A percentile compares a stretch with the other conserved stretches of the same genome.
phyloP scores from a whole-genome alignment of 495 filamentous ascomycete genomes.

The Choiromyces venosus region DNA sequence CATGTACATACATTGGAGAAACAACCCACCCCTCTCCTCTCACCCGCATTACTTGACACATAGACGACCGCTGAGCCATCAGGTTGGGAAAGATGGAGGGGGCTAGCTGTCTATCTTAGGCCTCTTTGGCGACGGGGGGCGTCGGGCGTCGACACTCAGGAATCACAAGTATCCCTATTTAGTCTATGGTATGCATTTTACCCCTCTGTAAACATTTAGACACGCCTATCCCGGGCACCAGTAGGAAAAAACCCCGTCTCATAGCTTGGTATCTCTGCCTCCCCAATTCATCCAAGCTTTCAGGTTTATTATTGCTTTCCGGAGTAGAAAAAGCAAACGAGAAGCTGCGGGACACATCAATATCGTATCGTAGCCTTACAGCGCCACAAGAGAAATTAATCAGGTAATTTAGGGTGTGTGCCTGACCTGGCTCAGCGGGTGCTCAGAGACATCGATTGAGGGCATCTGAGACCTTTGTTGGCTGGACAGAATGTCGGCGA shows the following conservation, averaged over 20 bases:
- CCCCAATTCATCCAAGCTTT: background rate
- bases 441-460: conserved; percentile 3
- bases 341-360: background rate
- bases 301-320: background rate
- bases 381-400: background rate
- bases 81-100: background rate
- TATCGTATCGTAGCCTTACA: conserved; percentile 1
- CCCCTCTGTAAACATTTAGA: background rate
- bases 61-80: background rate
- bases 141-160: background rate
- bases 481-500: conserved; percentile 34
- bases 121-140: background rate
- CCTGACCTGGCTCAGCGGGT: background rate
- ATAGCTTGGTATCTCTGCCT: background rate
- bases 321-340: background rate
- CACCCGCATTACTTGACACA: background rate
- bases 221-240: background rate
- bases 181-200: background rate
- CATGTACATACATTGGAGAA: background rate
- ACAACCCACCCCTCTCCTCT: background rate
- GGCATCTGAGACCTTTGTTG: conserved; percentile 36
- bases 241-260: background rate
- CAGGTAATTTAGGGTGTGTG: background rate
- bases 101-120: background rate
- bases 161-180: background rate